Conservation (phyloP, 305 asterid species). For the Fraxinus velutina region DNA sequence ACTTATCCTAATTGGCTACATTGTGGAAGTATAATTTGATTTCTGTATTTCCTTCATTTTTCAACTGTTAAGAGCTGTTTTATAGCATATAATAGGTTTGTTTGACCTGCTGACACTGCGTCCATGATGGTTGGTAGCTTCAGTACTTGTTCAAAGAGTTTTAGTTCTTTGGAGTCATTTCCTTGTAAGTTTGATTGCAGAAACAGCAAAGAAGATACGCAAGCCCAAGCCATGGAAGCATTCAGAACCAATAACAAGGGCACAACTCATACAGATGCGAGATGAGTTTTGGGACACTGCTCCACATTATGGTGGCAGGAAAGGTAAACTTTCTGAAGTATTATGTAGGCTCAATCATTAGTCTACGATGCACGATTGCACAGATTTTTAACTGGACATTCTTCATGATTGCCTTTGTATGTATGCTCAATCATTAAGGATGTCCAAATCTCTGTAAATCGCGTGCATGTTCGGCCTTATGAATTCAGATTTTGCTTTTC, state of each 20-base stretch:
- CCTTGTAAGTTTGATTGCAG: constrained; percentile 31
- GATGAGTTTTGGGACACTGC: constrained; percentile 99
- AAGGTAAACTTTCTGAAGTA: constrained; percentile 40
- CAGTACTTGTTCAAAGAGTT: background rate
- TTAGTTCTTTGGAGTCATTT: background rate
- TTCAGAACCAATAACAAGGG: constrained; percentile 76
- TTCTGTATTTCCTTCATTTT: background rate
- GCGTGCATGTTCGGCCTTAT: background rate
- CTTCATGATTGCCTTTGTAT: background rate
- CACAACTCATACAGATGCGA: constrained; percentile 62
- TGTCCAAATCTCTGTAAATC: background rate
- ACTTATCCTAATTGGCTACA: background rate
- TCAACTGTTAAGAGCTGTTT: background rate
- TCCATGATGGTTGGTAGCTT: background rate
- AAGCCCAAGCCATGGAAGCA: constrained; percentile 97
- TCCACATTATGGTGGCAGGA: constrained; percentile 93
- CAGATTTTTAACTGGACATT: background rate
- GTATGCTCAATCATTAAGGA: background rate
- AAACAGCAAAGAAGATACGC: constrained; percentile 55
- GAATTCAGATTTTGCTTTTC: background rate
- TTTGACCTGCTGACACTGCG: background rate
- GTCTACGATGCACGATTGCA: background rate
- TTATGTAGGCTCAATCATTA: background rate
- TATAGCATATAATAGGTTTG: background rate
- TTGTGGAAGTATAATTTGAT: background rate